phyloP scores from a whole-genome alignment of 306 rosid genomes.

The Castanea crenata region DNA sequence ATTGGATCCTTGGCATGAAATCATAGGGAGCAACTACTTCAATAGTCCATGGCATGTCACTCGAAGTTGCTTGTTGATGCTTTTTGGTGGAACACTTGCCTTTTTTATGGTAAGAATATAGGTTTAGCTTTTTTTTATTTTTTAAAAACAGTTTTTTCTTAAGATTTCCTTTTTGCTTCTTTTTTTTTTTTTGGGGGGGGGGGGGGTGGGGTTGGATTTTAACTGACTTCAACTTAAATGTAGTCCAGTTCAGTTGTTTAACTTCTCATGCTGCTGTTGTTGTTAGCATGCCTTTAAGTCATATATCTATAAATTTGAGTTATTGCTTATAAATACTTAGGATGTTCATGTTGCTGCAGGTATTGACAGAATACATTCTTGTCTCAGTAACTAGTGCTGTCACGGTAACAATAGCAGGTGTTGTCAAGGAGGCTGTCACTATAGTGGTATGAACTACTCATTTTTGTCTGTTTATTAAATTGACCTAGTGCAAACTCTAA shows the following conservation, averaged over 20 bases:
- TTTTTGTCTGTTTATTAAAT: conserved; percentile 9
- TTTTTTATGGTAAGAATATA: conserved; percentile 73
- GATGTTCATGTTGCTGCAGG: conserved; percentile 52
- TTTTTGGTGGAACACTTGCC: conserved; percentile 89
- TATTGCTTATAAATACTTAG: conserved; percentile 13
- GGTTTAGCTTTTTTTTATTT: conserved; percentile 6
- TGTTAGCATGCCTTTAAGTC: not conserved
- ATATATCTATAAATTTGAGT: conserved; percentile 7
- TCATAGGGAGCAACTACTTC: conserved; percentile 63
- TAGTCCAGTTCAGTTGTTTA: not conserved
- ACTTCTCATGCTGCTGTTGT: not conserved
- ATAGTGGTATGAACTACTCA: conserved; percentile 64
- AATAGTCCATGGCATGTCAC: conserved; percentile 66
- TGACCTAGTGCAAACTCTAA: not conserved
- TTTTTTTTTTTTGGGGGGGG: not conserved
- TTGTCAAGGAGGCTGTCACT: conserved; percentile 96
- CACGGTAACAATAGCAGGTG: conserved; percentile 95
- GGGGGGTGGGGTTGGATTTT: not conserved
- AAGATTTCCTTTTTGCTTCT: not conserved
- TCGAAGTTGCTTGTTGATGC: conserved; percentile 83
- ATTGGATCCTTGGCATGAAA: conserved; percentile 89
- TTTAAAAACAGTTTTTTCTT: not conserved
- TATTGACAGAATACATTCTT: conserved; percentile 81
- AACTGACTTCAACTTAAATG: not conserved
- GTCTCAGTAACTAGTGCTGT: conserved; percentile 97